phyloP scores from a whole-genome alignment of 371 early-diverging fungal genomes.

The Lichtheimia ramosa region DNA sequence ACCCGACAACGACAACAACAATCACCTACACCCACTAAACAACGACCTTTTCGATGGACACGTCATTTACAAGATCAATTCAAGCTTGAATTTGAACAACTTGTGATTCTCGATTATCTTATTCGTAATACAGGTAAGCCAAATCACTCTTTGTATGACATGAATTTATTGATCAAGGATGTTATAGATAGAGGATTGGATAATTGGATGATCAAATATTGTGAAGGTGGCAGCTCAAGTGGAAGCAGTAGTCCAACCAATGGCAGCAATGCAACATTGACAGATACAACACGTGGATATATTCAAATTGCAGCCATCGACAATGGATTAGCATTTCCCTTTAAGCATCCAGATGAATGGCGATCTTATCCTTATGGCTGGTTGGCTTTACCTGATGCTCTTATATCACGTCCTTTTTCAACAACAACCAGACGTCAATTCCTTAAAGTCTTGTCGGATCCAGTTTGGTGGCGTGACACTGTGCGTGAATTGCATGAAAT shows the following conservation, averaged over 20 bases:
- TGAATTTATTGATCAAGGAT: not conserved
- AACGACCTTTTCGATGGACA: constrained; percentile 59
- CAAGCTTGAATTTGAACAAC: constrained; percentile 78
- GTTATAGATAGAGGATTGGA: constrained; percentile 77
- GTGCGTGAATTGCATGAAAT: constrained; percentile 64
- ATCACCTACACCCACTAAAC: constrained; percentile 11
- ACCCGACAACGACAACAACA: not conserved
- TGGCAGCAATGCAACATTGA: constrained; percentile 20
- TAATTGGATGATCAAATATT: constrained; percentile 89
- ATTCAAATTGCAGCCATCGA: constrained; percentile 86
- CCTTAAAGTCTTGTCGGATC: constrained; percentile 67
- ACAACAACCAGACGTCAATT: constrained; percentile 63
- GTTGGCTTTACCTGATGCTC: constrained; percentile 67
- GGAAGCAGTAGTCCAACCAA: constrained; percentile 22
- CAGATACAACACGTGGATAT: constrained; percentile 19
- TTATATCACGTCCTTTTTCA: constrained; percentile 69
- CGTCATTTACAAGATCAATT: constrained; percentile 67
- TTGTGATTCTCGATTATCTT: constrained; percentile 85
- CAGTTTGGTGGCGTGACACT: constrained; percentile 80
- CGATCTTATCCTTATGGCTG: constrained; percentile 90
- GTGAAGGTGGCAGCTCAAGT: constrained; percentile 37
- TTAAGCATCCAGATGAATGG: constrained; percentile 90
- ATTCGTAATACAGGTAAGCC: constrained; percentile 84
- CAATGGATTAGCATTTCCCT: constrained; percentile 91
- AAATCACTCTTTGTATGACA: not conserved